phyloP scores from a whole-genome alignment of 192 early-diverging fungal species.

The Podila minutissima region DNA sequence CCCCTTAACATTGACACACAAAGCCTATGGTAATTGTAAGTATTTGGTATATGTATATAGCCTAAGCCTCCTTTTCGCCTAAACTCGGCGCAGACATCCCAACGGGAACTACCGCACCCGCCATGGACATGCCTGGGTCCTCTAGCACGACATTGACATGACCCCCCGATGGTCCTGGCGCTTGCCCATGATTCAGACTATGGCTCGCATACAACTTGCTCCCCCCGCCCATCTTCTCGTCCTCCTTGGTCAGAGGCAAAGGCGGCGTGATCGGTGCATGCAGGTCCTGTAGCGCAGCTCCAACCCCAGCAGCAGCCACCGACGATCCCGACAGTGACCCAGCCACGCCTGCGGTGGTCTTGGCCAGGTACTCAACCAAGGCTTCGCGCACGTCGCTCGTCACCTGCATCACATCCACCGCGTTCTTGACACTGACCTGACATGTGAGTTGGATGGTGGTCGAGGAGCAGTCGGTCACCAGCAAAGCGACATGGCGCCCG shows the following conservation, averaged over 20 bases:
- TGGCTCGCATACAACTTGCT: conserved; percentile 20
- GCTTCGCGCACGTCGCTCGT: conserved; percentile 43
- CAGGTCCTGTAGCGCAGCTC: neutral
- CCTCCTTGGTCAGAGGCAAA: conserved; percentile 33
- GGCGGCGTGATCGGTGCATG: neutral
- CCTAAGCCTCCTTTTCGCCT: neutral
- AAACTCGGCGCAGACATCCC: neutral
- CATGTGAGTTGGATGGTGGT: conserved; percentile 26
- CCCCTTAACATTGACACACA: too few relatives aligned
- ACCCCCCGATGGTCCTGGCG: neutral
- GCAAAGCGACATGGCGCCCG: conserved; percentile 24
- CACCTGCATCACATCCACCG: conserved; percentile 36
- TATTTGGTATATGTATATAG: too few relatives aligned
- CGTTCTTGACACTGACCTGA: conserved; percentile 41
- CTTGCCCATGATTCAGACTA: neutral
- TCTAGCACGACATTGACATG: neutral
- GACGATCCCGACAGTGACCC: neutral
- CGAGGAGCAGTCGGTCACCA: conserved; percentile 22
- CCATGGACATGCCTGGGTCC: neutral
- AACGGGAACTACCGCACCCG: neutral
- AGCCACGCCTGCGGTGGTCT: neutral
- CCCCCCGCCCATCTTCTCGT: conserved; percentile 39
- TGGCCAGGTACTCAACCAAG: conserved; percentile 40
- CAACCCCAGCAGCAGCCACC: neutral
- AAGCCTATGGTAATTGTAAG: too few relatives aligned